Base-by-base conservation (phyloP, 1,284 basidiomycete genomes). In the Boletellus deceptivus region DNA sequence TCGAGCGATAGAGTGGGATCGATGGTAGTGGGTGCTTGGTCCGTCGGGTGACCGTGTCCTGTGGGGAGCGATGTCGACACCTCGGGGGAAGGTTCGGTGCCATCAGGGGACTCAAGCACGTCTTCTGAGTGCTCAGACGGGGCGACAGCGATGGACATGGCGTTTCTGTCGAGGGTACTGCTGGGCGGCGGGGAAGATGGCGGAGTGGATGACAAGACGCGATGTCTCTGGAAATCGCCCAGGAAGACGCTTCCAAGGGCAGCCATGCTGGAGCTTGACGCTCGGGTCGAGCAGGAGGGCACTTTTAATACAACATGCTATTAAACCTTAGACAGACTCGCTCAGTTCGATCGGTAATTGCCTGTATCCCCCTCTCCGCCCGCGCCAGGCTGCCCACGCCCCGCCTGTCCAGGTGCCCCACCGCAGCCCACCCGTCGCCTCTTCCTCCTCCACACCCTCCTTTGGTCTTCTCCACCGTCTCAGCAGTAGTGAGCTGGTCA, bases 401-500 rank as follows among this genome's bases (percentile, higher is more conserved):
- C 6, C 40, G 24, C 20, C 16, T 20, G 42, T 10, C 31, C 31
- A 44, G 7, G 33, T 18, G 6, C 20, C 43, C 60, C 51, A 54
- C 31, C 39, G 16, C 45, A 40, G 33, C 31, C 25, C 37, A n/a
- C 29, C 53, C 37, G 61, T 59, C 25, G 67, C 62, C 16, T 59
- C 61, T 56, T 86, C 83, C 4, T 75, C 84, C 4, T 82, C 82
- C 78, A 91, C 56, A 56, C 88, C 89, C 33, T 74, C 76, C 57
- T 60, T 63, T 1, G 92, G 92, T 44, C 92, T 75, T 52, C 73
- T 78, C 92, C 92, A 95, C 84, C 89, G 88, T 65, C 82, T 89
- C 57, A 99, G 76, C 44, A 89, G 85, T 63, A 99, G 73, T 50
- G 91, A 94, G 57, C 91, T 94, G 17, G 81, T 83, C 9, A 99